Evolutionary conservation across 768 basidiomycete species (phyloP).

Genomic region (Trametes meyenii): DNA sequence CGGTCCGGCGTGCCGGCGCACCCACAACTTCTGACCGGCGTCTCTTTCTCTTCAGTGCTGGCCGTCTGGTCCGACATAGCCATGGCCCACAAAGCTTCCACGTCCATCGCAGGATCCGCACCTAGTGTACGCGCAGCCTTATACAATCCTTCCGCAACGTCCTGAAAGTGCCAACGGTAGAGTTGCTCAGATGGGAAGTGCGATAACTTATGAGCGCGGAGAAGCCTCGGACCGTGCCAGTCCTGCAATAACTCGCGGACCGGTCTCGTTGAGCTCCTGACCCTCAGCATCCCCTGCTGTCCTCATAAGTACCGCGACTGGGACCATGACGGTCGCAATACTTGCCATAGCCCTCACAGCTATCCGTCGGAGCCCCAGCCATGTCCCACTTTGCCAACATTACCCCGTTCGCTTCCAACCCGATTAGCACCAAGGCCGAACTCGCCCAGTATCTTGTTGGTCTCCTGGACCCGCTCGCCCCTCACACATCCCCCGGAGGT

Average conservation of each 20-base stretch:
- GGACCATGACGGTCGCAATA: background rate
- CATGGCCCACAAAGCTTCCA: too few relatives aligned
- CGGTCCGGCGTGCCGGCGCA: background rate
- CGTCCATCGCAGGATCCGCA: too few relatives aligned
- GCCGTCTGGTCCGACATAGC: too few relatives aligned
- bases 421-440: slow-evolving; percentile 61
- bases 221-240: slow-evolving; percentile 15
- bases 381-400: slow-evolving; percentile 31
- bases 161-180: background rate
- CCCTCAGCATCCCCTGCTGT: slow-evolving; percentile 3
- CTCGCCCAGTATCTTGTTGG: slow-evolving; percentile 55
- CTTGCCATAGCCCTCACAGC: background rate
- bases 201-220: slow-evolving; percentile 19
- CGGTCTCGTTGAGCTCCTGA: slow-evolving; percentile 24
- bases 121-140: too few relatives aligned
- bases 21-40: too few relatives aligned
- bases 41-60: background rate
- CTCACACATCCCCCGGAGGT: slow-evolving; percentile 74
- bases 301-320: slow-evolving; percentile 7
- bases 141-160: background rate
- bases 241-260: slow-evolving; percentile 19
- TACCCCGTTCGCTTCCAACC: slow-evolving; percentile 58
- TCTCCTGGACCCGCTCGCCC: slow-evolving; percentile 66
- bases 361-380: background rate
- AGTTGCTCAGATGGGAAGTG: background rate